Conservation (phyloP, 495 filamentous ascomycete genomes). For the Chlorociboria aeruginascens region DNA sequence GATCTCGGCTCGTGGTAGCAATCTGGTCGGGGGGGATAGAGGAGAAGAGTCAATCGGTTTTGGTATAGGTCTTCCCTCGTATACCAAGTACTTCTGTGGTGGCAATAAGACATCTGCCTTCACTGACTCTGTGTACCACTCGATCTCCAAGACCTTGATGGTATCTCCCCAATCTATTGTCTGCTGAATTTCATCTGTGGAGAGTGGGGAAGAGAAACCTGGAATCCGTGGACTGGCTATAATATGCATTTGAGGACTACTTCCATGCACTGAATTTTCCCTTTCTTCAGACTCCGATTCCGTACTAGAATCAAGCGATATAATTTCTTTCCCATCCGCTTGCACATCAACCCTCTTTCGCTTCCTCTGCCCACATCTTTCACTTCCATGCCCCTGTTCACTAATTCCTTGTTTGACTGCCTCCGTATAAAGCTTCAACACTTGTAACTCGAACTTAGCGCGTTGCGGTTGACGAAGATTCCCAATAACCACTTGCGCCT, state of each 20-base stretch:
- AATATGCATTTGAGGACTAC: neutral
- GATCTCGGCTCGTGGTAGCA: constrained; percentile 19
- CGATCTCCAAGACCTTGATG: constrained; percentile 58
- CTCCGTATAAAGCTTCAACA: constrained; percentile 36
- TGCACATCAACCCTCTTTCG: constrained; percentile 4
- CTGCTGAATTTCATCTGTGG: neutral
- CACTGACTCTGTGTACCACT: constrained; percentile 63
- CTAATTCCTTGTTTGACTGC: constrained; percentile 1
- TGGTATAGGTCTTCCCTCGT: constrained; percentile 32
- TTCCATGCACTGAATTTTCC: neutral
- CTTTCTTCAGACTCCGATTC: constrained; percentile 22
- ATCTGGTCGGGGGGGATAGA: neutral
- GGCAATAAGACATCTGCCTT: constrained; percentile 40
- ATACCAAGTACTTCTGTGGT: constrained; percentile 51
- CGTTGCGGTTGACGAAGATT: constrained; percentile 56
- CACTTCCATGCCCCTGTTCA: neutral
- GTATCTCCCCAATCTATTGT: constrained; percentile 15
- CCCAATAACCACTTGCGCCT: constrained; percentile 65
- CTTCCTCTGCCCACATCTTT: neutral
- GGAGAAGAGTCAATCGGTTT: constrained; percentile 3
- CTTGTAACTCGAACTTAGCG: constrained; percentile 65
- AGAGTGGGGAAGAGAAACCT: too few species aligned
- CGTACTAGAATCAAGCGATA: constrained; percentile 24
- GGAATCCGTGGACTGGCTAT: too few species aligned
- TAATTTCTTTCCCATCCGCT: constrained; percentile 7